Evolutionary conservation across 2,329 filamentous ascomycete species (phyloP), one percentile per base, ranked within the genome.

Genomic region (Apiospora kogelbergensis): DNA sequence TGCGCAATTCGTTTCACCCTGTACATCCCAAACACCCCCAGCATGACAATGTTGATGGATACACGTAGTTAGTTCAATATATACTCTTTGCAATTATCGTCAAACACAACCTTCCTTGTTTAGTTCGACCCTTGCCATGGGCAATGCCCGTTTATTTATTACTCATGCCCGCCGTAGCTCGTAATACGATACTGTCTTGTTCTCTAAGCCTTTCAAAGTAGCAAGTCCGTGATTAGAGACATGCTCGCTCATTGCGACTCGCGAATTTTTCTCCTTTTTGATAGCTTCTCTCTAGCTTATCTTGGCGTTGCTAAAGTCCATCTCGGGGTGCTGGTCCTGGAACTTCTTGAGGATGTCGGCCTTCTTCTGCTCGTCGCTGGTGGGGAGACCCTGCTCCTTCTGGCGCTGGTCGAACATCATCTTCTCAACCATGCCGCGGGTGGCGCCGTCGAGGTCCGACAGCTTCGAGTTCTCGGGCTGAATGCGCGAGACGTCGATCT

Each of bases 351-450:
- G 83, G 76, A 99, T 91, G 68, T 99, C 95, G 78, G 90, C 82
- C 88, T 98, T 98, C 86, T 95, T 93, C 87, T 97, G 91, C 84
- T 99, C 96, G 74, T 98, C 96, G 73, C 93, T 97, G 15, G 91
- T 94, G 63, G 94, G 93, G 81, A 92, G 87, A 5, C 96, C 96
- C 81, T 88, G 85, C 84, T 98, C 95, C 89, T 99, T 99, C 84
- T 98, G 95, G 74, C 93, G 87, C 86, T 99, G 96, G 84, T 99
- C 96, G 77, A 88, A 99, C 96, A 99, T 99, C 96, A 99, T 99
- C 89, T 99, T 99, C 89, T 99, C 96, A 60, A 99, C 96, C 95
- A 99, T 98, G 70, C 90, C 89, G 72, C 96, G 89, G 67, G 96
- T 99, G 86, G 97, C 93, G 71, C 96, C 96, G 78, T 98, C 95